Evolutionary conservation across 305 asterid species (phyloP).

Genomic region (Solanum hybrid): DNA sequence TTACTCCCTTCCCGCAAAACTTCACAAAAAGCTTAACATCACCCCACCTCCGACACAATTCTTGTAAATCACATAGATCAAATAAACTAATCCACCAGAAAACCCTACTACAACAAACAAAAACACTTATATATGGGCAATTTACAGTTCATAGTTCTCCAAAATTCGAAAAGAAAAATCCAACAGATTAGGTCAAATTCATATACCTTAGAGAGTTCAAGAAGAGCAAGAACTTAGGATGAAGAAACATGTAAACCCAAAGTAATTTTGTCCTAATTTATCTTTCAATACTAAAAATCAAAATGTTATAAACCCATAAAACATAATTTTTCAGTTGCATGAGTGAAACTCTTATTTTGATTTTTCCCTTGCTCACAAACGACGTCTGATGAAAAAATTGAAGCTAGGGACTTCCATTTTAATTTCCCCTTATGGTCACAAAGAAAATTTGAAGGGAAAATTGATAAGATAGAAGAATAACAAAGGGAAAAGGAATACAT

Average conservation of each 20-base stretch:
- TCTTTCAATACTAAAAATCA: neutral
- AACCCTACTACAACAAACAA: neutral
- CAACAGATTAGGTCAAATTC: neutral
- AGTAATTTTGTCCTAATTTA: neutral
- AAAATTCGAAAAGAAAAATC: neutral
- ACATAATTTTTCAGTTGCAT: neutral
- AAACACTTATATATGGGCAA: neutral
- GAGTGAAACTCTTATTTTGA: neutral
- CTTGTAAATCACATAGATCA: neutral
- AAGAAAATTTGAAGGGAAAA: neutral
- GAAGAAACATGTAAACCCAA: neutral
- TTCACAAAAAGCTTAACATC: neutral
- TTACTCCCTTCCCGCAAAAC: neutral
- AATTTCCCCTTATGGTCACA: neutral
- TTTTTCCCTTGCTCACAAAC: neutral
- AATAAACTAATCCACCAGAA: neutral
- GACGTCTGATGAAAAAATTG: too few relatives aligned
- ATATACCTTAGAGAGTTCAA: slow-evolving; percentile 79
- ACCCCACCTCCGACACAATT: neutral
- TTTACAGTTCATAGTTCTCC: neutral
- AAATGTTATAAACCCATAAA: too few relatives aligned
- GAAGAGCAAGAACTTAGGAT: slow-evolving; percentile 39
- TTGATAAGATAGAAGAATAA: neutral
- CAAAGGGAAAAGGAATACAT: neutral
- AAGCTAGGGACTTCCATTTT: neutral